Base-by-base conservation (phyloP, 2,329 filamentous ascomycete species). In the Shiraia sp. region DNA sequence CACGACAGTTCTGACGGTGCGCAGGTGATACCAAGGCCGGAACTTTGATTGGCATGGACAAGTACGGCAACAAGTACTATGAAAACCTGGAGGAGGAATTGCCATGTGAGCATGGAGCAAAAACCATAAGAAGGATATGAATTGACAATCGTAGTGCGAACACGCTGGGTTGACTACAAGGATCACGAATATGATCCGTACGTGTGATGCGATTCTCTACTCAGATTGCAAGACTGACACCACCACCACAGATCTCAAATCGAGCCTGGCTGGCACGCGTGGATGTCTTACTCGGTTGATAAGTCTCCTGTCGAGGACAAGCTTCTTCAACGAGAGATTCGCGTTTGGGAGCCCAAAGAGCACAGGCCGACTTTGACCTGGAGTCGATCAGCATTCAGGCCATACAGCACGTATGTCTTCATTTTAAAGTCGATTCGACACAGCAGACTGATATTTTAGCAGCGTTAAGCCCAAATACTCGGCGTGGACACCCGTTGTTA, bases 101-200 rank as follows among this genome's bases (percentile, higher is more conserved):
- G 46, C 93, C 93, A 44, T 78, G 89, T 95, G 78, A 69, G 86
- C 17, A 22, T 10, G 1, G 14, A 31, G 6, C 9, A 10, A 10
- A 7, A 13, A n/a, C n/a, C 15, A 3, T 35, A 4, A 5, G 4
- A 5, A 10, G 14, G 24, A 31, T 19, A 34, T 33, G 33, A 34
- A 43, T 40, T 55, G 49, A 63, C 47, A 14, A 12, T 33, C 26
- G 40, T 60, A 93, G 90, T 96, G 63, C 87, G 92, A 65, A 96
- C 90, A 59, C 84, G 91, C 79, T 99, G 95, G 93, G 88, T 99
- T 53, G 91, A 97, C 73, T 99, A 95, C 79, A 92, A 90, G 76
- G 80, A 88, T 72, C 79, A 88, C 61, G 90, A 97, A 72, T 88
- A 79, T 67, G 88, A 93, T 62, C 78, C 88, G 81, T 87, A 77